Conservation (phyloP, 2,329 filamentous ascomycete genomes). For the Pyricularia sp. region DNA sequence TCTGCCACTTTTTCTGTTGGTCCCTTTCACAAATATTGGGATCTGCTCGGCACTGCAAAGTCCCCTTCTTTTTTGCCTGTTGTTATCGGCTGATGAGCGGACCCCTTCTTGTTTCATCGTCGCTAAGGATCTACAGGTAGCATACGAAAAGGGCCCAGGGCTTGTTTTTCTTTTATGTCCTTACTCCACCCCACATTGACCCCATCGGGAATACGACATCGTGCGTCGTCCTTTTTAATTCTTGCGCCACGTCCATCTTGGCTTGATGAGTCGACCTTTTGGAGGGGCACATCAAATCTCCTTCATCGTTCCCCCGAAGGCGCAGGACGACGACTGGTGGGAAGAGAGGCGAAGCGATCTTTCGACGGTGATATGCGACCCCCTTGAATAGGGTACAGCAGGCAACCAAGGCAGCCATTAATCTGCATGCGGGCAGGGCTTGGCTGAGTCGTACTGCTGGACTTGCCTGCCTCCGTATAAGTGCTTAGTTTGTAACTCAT, state of each 20-base stretch:
- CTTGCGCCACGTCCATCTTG: not conserved
- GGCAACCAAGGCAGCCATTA: not conserved
- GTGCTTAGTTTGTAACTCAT: not conserved
- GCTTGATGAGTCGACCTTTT: not conserved
- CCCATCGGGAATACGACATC: not conserved
- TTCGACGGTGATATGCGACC: not conserved
- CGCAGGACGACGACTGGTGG: not conserved
- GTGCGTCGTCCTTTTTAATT: not conserved
- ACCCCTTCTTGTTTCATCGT: not conserved
- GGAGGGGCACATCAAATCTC: not conserved
- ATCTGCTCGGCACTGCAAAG: not conserved
- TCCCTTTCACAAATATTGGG: not conserved
- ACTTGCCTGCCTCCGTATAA: not conserved
- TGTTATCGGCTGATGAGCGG: not conserved
- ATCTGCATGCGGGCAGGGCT: not conserved
- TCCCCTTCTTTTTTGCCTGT: not conserved
- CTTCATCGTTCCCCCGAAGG: not conserved
- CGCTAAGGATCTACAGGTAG: not conserved
- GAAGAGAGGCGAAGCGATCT: not conserved
- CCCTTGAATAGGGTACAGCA: not conserved
- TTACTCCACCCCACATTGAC: not conserved
- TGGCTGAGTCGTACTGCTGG: not conserved
- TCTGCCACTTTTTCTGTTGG: not conserved
- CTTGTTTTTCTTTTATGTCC: not conserved
- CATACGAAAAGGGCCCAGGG: not conserved